Conservation (phyloP, 106 monocot genomes). For the Triglochin maritima region DNA sequence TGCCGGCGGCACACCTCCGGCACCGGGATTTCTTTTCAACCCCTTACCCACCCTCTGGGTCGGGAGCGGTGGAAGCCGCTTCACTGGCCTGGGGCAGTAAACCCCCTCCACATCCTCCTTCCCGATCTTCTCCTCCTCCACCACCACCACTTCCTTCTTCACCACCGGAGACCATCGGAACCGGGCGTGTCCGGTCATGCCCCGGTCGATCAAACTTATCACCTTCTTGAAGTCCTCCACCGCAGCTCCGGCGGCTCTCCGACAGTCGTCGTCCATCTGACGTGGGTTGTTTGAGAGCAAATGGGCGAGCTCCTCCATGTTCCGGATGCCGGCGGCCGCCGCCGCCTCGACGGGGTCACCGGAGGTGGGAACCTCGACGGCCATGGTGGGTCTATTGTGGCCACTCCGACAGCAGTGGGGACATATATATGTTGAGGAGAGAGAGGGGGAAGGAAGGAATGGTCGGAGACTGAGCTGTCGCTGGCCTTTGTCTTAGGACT, state of each 20-base stretch:
- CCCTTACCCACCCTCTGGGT: neutral
- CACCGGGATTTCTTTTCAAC: conserved; percentile 5
- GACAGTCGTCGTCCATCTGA: neutral
- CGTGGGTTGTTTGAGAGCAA: conserved; percentile 2
- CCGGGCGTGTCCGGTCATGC: conserved; percentile 15
- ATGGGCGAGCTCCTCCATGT: conserved; percentile 13
- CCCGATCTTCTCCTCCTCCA: neutral
- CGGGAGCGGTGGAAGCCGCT: conserved; percentile 16
- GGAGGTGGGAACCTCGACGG: conserved; percentile 1
- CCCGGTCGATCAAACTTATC: conserved; percentile 12
- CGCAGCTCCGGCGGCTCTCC: conserved; percentile 3
- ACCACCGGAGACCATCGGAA: conserved; percentile 10
- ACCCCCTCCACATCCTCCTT: neutral
- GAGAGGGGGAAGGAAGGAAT: conserved; percentile 2
- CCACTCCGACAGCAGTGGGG: too few relatives aligned
- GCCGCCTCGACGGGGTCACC: conserved; percentile 6
- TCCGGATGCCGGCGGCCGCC: conserved; percentile 11
- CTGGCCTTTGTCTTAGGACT: too few relatives aligned
- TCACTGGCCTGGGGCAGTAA: conserved; percentile 18
- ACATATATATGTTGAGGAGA: neutral
- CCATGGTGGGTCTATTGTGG: neutral
- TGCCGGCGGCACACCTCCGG: neutral
- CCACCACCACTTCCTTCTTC: neutral
- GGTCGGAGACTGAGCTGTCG: neutral
- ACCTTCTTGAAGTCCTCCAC: conserved; percentile 17